A percentile compares a stretch with the other conserved stretches of the same genome.
Conservation (phyloP, 2,329 filamentous ascomycete genomes). For the Diplodia intermedia region DNA sequence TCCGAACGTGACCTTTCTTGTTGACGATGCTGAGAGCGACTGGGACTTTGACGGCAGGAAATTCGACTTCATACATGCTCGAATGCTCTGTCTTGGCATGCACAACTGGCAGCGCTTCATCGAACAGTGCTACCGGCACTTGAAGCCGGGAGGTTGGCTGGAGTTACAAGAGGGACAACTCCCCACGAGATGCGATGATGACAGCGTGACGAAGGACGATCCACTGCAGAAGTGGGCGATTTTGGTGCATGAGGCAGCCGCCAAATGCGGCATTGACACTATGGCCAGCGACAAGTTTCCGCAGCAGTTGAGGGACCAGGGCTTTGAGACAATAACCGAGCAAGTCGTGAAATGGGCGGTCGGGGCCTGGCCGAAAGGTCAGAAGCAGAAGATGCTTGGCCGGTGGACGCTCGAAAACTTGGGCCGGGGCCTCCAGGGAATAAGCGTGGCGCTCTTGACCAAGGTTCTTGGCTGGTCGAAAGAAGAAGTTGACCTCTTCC, state of each 20-base stretch:
- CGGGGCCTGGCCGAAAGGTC: conserved; percentile 36
- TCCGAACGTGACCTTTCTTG: conserved; percentile 44
- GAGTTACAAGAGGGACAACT: conserved; percentile 55
- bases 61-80: conserved; percentile 65
- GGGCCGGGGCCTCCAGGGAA: conserved; percentile 30
- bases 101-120: conserved; percentile 61
- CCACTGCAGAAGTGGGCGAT: conserved; percentile 15
- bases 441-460: conserved; percentile 31
- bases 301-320: conserved; percentile 42
- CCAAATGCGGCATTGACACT: conserved; percentile 35
- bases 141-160: conserved; percentile 60
- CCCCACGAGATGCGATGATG: conserved; percentile 30
- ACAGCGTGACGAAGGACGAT: conserved; percentile 33
- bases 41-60: conserved; percentile 58
- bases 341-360: conserved; percentile 44
- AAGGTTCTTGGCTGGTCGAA: conserved; percentile 26
- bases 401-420: conserved; percentile 28
- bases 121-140: conserved; percentile 47
- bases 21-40: conserved; percentile 52
- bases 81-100: conserved; percentile 61
- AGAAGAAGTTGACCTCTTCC: conserved; percentile 29
- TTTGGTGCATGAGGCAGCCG: conserved; percentile 22
- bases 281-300: conserved; percentile 45
- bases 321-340: conserved; percentile 42
- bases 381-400: conserved; percentile 33